These are phyloP conservation scores for Pyricularia sp. DNA, from an alignment of 2,329 filamentous ascomycete species.

Conservation along the genomic window DNA sequence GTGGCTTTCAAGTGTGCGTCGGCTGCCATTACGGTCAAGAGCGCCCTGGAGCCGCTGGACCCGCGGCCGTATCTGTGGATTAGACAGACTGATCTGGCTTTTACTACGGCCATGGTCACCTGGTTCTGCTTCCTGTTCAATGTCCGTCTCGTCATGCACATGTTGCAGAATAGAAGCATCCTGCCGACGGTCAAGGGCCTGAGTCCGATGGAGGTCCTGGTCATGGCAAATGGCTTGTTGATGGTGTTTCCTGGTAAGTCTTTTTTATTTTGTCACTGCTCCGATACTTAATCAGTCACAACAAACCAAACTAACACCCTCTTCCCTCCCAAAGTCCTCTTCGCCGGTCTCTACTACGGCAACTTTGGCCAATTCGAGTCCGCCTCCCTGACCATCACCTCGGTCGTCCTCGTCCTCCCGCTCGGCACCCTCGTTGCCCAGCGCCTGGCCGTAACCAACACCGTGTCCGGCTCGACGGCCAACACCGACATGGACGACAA, in stretches of 20 bases:
- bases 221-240: conserved; percentile 45
- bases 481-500: conserved; percentile 2
- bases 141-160: conserved; percentile 36
- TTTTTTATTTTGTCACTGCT: neutral
- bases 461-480: neutral
- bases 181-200: conserved; percentile 31
- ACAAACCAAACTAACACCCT: neutral
- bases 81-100: conserved; percentile 23
- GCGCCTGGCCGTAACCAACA: conserved; percentile 22
- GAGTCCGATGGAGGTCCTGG: conserved; percentile 42
- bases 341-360: conserved; percentile 36
- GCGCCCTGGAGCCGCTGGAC: conserved; percentile 15
- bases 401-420: conserved; percentile 41
- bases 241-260: conserved; percentile 45
- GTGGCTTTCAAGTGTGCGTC: conserved; percentile 21
- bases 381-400: conserved; percentile 37
- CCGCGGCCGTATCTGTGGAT: conserved; percentile 22
- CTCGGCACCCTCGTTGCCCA: conserved; percentile 43
- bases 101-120: conserved; percentile 20
- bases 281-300: too few relatives aligned
- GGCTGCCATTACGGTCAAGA: conserved; percentile 25
- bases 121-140: conserved; percentile 51
- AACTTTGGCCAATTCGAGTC: conserved; percentile 35
- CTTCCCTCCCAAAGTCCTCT: conserved; percentile 30
- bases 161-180: conserved; percentile 35